Evolutionary conservation across 139 green algal genomes (phyloP).

Genomic region (Chloropicon primus): DNA sequence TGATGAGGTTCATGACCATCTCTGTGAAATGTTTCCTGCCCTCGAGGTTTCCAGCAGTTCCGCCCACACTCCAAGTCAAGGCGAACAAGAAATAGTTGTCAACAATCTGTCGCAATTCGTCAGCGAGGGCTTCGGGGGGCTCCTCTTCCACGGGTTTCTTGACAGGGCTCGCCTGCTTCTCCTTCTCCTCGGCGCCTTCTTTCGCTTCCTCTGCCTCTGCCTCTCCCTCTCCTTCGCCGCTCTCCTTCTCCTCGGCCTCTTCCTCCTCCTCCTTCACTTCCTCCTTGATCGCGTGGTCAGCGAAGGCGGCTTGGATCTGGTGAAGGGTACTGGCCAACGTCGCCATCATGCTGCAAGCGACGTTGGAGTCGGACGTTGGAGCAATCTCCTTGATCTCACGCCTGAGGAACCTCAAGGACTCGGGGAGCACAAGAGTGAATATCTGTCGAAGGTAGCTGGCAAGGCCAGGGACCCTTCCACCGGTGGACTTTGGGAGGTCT

Average conservation of each 20-base stretch:
- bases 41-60: slow-evolving; percentile 16
- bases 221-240: background rate
- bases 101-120: slow-evolving; percentile 16
- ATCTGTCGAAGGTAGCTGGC: background rate
- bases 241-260: background rate
- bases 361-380: slow-evolving; percentile 43
- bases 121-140: background rate
- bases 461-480: slow-evolving; percentile 18
- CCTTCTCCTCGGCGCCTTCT: background rate
- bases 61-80: slow-evolving; percentile 33
- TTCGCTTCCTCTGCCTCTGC: background rate
- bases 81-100: slow-evolving; percentile 40
- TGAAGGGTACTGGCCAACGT: slow-evolving; percentile 23
- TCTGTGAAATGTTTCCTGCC: slow-evolving; percentile 18
- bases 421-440: slow-evolving; percentile 29
- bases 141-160: background rate
- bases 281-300: background rate
- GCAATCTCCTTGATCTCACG: slow-evolving; percentile 50
- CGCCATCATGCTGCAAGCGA: slow-evolving; percentile 32
- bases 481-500: slow-evolving; percentile 12
- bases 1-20: slow-evolving; percentile 6
- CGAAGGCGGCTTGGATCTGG: background rate
- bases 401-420: slow-evolving; percentile 43
- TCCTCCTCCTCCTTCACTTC: background rate
- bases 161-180: background rate